These are phyloP conservation scores for Macrolepiota fuliginosa DNA, from an alignment of 768 basidiomycete genomes.

Conservation along the genomic window DNA sequence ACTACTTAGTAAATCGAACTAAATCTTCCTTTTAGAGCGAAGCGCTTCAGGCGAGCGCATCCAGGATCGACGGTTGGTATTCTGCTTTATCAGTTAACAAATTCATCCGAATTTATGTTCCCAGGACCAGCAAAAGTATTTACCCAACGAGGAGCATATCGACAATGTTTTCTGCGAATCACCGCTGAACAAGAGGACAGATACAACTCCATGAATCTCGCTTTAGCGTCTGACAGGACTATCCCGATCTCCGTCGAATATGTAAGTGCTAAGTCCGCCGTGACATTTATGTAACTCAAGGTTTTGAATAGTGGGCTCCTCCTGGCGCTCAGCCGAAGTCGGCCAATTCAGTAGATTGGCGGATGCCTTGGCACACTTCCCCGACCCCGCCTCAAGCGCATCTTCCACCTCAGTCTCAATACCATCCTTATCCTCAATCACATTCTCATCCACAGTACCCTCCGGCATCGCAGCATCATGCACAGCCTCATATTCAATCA, in stretches of 20 bases:
- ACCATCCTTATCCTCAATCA: neutral
- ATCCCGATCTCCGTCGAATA: constrained; percentile 58
- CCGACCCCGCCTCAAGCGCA: constrained; percentile 3
- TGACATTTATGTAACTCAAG: constrained; percentile 1
- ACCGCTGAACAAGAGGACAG: constrained; percentile 49
- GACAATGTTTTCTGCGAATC: constrained; percentile 67
- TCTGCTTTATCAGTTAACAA: neutral
- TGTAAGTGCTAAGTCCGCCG: constrained; percentile 33
- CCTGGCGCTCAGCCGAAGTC: constrained; percentile 22
- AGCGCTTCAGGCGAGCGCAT: constrained; percentile 57
- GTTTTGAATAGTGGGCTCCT: constrained; percentile 28
- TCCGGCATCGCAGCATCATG: neutral
- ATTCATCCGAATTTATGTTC: neutral
- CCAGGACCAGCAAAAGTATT: constrained; percentile 69
- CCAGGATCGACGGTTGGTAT: constrained; percentile 65
- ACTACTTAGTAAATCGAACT: neutral
- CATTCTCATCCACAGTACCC: constrained; percentile 1
- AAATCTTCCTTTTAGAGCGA: constrained; percentile 31
- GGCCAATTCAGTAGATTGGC: constrained; percentile 4
- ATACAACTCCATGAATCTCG: constrained; percentile 54
- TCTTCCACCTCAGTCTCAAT: neutral
- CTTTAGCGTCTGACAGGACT: constrained; percentile 51
- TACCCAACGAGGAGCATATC: constrained; percentile 63
- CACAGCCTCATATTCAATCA: neutral
- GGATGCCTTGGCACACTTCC: constrained; percentile 11